Evolutionary conservation across 2,329 filamentous ascomycete genomes (phyloP).

Genomic region (Parascedosporium putredinis): DNA sequence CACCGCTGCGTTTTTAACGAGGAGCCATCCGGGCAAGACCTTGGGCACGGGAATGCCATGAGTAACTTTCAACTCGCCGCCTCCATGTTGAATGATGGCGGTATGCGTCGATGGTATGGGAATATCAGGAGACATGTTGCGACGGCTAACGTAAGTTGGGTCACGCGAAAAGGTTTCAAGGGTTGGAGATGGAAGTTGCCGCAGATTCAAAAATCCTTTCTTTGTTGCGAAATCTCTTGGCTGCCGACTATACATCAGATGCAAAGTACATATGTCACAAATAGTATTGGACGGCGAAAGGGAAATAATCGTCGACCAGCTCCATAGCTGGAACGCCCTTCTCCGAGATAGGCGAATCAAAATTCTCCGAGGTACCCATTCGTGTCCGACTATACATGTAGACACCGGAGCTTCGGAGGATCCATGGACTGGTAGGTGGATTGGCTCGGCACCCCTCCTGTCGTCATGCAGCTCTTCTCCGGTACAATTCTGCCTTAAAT

Average conservation of each 20-base stretch:
- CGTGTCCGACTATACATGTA: background rate
- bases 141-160: too few relatives aligned
- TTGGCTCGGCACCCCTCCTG: background rate
- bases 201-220: too few relatives aligned
- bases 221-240: background rate
- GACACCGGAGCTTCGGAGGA: constrained; percentile 1
- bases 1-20: constrained; percentile 24
- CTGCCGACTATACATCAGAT: background rate
- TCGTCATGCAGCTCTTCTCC: background rate
- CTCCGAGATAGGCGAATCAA: background rate
- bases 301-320: background rate
- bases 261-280: background rate
- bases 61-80: constrained; percentile 5
- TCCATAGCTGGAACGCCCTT: background rate
- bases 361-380: background rate
- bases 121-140: background rate
- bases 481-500: background rate
- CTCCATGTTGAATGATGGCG: constrained; percentile 5
- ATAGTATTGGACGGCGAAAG: background rate
- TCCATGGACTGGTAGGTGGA: background rate
- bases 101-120: constrained; percentile 1
- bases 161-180: too few relatives aligned
- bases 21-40: constrained; percentile 12
- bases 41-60: background rate
- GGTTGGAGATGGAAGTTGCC: too few relatives aligned